Percentiles rank a stretch among this genome's conserved stretches.
Evolutionary conservation across 2,329 filamentous ascomycete species (phyloP).

Genomic region (Apiospora malaysiana): DNA sequence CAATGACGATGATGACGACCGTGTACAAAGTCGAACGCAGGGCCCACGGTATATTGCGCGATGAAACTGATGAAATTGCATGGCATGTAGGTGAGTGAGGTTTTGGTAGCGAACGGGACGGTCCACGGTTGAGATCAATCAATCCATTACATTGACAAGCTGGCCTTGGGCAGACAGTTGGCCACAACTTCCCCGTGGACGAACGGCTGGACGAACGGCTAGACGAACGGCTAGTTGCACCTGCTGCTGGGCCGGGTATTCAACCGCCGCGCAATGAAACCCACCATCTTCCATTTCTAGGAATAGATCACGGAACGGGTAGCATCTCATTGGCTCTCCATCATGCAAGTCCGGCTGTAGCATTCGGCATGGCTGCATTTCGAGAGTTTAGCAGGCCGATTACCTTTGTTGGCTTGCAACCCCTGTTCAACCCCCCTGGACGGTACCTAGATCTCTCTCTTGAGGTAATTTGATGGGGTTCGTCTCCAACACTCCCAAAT

Average conservation of each 20-base stretch:
- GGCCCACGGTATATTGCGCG: not conserved
- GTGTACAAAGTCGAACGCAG: not conserved
- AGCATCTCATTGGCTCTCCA: not conserved
- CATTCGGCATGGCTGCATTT: not conserved
- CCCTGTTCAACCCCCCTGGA: not conserved
- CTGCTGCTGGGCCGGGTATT: not conserved
- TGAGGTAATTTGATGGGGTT: not conserved
- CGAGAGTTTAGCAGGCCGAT: not conserved
- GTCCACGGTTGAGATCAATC: not conserved
- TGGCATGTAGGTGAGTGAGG: not conserved
- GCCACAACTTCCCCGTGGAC: not conserved
- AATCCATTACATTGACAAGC: not conserved
- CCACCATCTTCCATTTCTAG: constrained; percentile 1
- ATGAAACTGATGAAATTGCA: too few species aligned
- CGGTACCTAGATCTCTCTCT: not conserved
- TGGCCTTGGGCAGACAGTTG: not conserved
- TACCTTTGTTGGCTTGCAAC: constrained; percentile 6
- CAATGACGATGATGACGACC: not conserved
- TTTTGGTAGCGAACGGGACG: not conserved
- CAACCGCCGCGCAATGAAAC: not conserved
- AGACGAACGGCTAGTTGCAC: not conserved
- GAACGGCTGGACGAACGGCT: constrained; percentile 4
- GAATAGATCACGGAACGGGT: not conserved
- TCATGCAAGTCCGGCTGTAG: not conserved
- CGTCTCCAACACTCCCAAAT: not conserved